phyloP scores from a whole-genome alignment of 495 filamentous ascomycete genomes.

The Penicillium soppii region DNA sequence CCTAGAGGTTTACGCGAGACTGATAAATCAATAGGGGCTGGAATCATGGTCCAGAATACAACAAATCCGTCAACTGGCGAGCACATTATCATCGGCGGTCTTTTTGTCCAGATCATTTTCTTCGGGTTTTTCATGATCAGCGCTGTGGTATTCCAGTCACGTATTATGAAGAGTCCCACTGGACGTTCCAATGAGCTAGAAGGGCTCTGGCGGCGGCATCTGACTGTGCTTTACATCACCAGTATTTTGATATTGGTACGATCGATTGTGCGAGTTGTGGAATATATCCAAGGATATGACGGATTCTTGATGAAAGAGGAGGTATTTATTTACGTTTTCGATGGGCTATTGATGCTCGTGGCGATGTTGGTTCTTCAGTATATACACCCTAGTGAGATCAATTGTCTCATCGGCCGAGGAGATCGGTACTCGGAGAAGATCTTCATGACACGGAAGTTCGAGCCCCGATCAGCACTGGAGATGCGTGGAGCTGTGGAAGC shows the following conservation, averaged over 20 bases:
- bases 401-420: slow-evolving; percentile 20
- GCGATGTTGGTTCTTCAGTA: slow-evolving; percentile 33
- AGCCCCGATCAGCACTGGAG: slow-evolving; percentile 9
- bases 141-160: background rate
- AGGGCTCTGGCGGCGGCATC: background rate
- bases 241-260: background rate
- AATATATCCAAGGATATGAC: background rate
- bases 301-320: background rate
- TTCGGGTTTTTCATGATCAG: background rate
- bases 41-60: background rate
- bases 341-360: background rate
- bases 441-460: slow-evolving; percentile 14
- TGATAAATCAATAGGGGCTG: background rate
- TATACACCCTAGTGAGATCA: slow-evolving; percentile 32
- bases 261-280: background rate
- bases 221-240: background rate
- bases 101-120: background rate
- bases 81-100: background rate
- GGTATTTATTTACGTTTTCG: background rate
- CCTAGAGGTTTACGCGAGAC: too few species aligned
- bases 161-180: background rate
- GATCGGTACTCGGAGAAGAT: slow-evolving; percentile 16
- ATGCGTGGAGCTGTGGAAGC: slow-evolving; percentile 1
- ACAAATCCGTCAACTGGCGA: background rate
- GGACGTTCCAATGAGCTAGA: background rate